Evolutionary conservation across 1,139 yeast species (phyloP), one percentile per base, ranked within the genome.

Genomic region (Suhomyces wounanorum): DNA sequence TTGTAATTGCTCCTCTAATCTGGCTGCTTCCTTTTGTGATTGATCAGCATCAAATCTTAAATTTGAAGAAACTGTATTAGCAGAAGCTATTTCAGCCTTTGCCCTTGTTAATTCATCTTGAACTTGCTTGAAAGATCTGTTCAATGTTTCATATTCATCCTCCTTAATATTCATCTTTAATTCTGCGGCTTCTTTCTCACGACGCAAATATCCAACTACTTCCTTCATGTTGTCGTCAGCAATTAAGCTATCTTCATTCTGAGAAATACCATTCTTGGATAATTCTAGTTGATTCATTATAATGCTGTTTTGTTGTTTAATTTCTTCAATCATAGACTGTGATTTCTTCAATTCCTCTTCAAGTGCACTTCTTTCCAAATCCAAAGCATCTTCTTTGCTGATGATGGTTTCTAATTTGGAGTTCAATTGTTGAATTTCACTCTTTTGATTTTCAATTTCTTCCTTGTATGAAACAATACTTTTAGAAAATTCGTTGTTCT

Each of bases 101-200:
- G 75, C 60, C n/a, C 68, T 69, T 35, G 75, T 71, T 17, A 83
- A 62, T 54, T 83, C 87, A 33, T 70, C 56, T 44, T 69, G 69
- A 3, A 73, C 63, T 37, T 71, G 60, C 1, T 68, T 68, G 31
- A 81, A 59, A 42, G 75, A 75, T 50, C 76, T 79, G 55, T 77
- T 73, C 39, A 82, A 67, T 35, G 78, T 69, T 46, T 71, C 70
- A 46, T 73, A 72, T 58, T 85, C 90, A 54, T 80, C 82, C 14
- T 65, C 63, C 25, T 78, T 68, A 25, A 77, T 70, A 10, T 78
- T 77, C 26, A 82, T 72, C 58, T 84, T 87, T 17, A 84, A 79
- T 50, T 85, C 89, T 1, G 85, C 77, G 5, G 84, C 75, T 55
- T 90, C 96, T 63, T 87, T 88, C 59, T 89, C 96, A 55, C 87